These are phyloP conservation scores for Penicillium mononematosum DNA, from an alignment of 495 filamentous ascomycete genomes.

Conservation along the genomic window DNA sequence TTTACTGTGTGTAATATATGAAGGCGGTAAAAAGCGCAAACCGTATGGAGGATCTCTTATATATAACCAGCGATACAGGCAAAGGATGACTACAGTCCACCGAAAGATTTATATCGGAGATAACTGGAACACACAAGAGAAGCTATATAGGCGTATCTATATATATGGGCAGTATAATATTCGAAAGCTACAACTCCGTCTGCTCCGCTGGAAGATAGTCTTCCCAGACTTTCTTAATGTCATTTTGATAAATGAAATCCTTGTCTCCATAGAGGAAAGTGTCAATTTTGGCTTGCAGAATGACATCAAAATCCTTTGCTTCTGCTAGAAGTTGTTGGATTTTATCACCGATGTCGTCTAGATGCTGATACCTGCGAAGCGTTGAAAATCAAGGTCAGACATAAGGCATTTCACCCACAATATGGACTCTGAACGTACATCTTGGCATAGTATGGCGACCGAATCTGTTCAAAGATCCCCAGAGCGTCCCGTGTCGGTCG, in stretches of 20 bases:
- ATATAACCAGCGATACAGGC: no score
- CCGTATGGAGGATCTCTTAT: no score
- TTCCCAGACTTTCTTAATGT: constrained; percentile 44
- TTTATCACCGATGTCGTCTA: constrained; percentile 27
- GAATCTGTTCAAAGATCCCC: constrained; percentile 41
- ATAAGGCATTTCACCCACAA: background rate
- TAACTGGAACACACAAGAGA: background rate
- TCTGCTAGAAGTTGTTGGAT: constrained; percentile 18
- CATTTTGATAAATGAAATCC: constrained; percentile 46
- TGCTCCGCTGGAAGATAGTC: constrained; percentile 11
- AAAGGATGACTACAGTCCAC: no score
- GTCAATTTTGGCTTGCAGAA: constrained; percentile 33
- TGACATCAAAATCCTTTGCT: constrained; percentile 18
- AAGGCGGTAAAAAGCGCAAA: no score
- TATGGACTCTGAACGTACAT: constrained; percentile 12
- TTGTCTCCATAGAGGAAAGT: constrained; percentile 25
- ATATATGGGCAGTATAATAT: no score
- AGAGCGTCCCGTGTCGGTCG: constrained; percentile 33
- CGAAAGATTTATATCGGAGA: background rate
- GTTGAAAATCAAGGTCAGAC: background rate
- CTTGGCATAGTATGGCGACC: constrained; percentile 44
- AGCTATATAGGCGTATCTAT: no score
- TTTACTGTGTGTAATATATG: no score
- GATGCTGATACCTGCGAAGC: constrained; percentile 37
- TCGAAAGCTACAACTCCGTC: background rate